These are phyloP conservation scores for Euphorbia peplus DNA, from an alignment of 345 rosid species.

Conservation along the genomic window DNA sequence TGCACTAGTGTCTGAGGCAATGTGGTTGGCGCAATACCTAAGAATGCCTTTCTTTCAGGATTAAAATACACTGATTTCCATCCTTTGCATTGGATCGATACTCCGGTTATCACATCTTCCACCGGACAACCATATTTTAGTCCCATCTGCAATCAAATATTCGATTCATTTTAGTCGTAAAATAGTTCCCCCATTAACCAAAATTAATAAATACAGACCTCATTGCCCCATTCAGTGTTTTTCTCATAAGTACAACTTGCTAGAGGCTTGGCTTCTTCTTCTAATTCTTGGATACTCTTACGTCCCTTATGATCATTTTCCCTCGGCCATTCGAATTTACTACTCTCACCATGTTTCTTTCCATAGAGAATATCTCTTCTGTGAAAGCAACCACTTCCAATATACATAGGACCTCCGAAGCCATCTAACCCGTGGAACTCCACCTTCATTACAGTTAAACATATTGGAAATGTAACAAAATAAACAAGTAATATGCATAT, in stretches of 20 bases:
- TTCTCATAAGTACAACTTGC: constrained; percentile 60
- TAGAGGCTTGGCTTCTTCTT: constrained; percentile 40
- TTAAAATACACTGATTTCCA: constrained; percentile 68
- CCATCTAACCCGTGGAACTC: constrained; percentile 75
- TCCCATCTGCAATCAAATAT: constrained; percentile 58
- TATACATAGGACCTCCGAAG: constrained; percentile 58
- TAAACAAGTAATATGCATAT: background rate
- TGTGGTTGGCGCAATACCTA: constrained; percentile 60
- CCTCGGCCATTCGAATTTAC: constrained; percentile 26
- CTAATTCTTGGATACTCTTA: constrained; percentile 22
- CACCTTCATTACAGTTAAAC: constrained; percentile 35
- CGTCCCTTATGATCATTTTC: constrained; percentile 12
- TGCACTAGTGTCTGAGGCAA: constrained; percentile 61
- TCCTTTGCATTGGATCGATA: constrained; percentile 67
- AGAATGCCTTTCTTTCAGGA: constrained; percentile 57
- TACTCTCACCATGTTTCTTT: constrained; percentile 23
- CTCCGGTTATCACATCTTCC: constrained; percentile 85
- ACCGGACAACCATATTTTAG: constrained; percentile 64
- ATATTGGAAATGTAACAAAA: background rate
- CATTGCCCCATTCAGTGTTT: constrained; percentile 67
- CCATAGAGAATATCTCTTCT: constrained; percentile 73
- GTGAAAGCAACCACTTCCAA: constrained; percentile 88
- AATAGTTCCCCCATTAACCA: background rate
- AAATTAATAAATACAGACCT: constrained; percentile 33
- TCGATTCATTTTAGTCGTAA: background rate